Base-by-base conservation (phyloP, 1,284 basidiomycete species). In the Ustilago crameri region DNA sequence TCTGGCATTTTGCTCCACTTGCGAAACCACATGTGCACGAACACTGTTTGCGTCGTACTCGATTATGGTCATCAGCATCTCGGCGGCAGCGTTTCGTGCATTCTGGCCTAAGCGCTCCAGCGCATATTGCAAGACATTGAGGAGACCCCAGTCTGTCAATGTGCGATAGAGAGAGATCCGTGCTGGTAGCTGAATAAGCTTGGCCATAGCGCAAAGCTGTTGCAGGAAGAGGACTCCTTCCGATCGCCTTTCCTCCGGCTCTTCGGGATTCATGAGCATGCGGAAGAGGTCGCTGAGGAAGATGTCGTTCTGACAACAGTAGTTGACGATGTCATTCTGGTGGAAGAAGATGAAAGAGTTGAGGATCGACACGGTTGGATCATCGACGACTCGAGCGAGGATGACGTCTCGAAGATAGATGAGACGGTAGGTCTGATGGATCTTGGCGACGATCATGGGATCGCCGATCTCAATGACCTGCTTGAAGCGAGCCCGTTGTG, bases 301-400 rank as follows among this genome's bases (percentile, higher is more conserved):
- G 5, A 84, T 82, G 5, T 88, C 88, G 80, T 95, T 92, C 57
- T 87, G 88, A 80, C 94, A 91, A 46, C 97, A 89, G 82, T 95
- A 91, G 53, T 88, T 90, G 81, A 98, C 93, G 80, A 98, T 98
- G 84, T 98, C 95, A 79, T 95, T 94, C 84, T 99, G 95, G 85
- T 98, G 96, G 88, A 95, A 98, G 83, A 98, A 95, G 83, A 98
- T 93, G 84, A 93, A 93, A 17, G 93, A 93, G 85, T 94, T 97
- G 78, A 98, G 89, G 76, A 97, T 93, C 77, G 94, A 94, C 86
- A 97, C 96, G 0, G 94, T 97, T 1, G 93, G 91, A 83, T 99
- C 95, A 80, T 99, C 95, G 44, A 98, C 88, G 2, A 92, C 90
- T 8, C 95, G 90, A 0, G 94, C 93, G 32, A 99, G 90, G 35